Evolutionary conservation across 225 moss, liverwort and hornwort species (phyloP).

Genomic region (Bryoerythrophyllum caledonicum): DNA sequence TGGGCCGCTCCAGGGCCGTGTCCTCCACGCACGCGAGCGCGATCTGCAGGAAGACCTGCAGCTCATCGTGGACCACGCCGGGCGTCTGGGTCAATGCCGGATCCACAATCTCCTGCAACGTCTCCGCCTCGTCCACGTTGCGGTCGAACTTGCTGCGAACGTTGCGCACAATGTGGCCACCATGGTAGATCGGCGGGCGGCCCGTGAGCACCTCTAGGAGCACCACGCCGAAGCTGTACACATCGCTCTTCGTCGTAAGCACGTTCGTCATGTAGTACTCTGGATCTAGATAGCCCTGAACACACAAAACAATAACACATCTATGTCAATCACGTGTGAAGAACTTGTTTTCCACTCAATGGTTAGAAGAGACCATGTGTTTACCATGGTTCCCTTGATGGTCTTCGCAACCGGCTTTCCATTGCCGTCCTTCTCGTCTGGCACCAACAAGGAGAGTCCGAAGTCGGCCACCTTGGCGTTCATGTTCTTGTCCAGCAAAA

Average conservation of each 20-base stretch:
- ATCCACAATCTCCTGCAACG: slow-evolving; percentile 45
- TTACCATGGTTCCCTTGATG: slow-evolving; percentile 83
- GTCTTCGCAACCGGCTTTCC: slow-evolving; percentile 28
- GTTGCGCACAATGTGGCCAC: slow-evolving; percentile 58
- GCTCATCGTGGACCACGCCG: slow-evolving; percentile 18
- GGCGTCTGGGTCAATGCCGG: slow-evolving; percentile 34
- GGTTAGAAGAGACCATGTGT: too few species aligned
- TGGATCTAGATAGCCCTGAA: slow-evolving; percentile 86
- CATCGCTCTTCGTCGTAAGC: slow-evolving; percentile 76
- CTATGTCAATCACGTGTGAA: too few species aligned
- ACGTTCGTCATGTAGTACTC: slow-evolving; percentile 80
- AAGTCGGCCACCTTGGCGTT: slow-evolving; percentile 58
- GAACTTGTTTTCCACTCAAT: too few species aligned
- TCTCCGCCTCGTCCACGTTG: slow-evolving; percentile 35
- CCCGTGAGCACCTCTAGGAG: slow-evolving; percentile 68
- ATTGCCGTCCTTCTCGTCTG: slow-evolving; percentile 15
- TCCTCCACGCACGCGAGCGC: slow-evolving; percentile 76
- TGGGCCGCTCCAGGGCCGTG: slow-evolving; percentile 48
- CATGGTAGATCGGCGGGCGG: slow-evolving; percentile 43
- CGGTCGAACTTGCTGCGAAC: slow-evolving; percentile 45
- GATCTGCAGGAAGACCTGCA: slow-evolving; percentile 47
- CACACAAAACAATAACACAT: too few species aligned
- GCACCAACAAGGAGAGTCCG: slow-evolving; percentile 39
- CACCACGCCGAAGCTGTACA: slow-evolving; percentile 92
- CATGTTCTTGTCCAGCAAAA: slow-evolving; percentile 43